A percentile compares a stretch with the other conserved stretches of the same genome.
Conservation (phyloP, 352 stramenopile genomes). For the Thraustochytrium striatum region DNA sequence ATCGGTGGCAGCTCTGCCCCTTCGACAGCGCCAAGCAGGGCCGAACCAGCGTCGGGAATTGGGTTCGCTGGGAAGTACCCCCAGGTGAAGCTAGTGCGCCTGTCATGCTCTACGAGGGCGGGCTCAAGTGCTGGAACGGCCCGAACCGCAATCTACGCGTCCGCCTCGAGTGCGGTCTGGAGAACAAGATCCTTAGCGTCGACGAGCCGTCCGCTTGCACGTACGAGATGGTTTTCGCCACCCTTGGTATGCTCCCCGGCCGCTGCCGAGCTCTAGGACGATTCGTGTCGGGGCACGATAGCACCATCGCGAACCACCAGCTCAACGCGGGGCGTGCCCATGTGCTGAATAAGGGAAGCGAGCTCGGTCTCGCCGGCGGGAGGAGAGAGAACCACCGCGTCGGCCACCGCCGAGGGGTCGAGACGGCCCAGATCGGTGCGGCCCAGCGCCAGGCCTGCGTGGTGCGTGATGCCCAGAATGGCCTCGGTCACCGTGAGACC, state of each 20-base stretch:
- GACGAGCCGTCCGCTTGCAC: conserved; percentile 74
- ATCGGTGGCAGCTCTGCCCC: conserved; percentile 77
- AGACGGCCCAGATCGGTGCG: not conserved
- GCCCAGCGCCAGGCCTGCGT: not conserved
- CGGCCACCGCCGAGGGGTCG: not conserved
- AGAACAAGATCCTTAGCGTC: conserved; percentile 41
- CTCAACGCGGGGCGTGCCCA: not conserved
- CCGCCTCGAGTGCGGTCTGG: conserved; percentile 14
- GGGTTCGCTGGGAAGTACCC: not conserved
- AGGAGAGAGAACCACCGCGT: not conserved
- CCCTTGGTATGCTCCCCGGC: too few relatives aligned
- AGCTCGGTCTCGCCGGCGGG: not conserved
- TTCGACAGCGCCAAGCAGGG: conserved; percentile 76
- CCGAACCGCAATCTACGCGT: conserved; percentile 48
- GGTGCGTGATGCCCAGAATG: not conserved
- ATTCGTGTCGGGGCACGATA: too few relatives aligned
- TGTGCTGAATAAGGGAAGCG: not conserved
- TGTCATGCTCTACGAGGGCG: conserved; percentile 49
- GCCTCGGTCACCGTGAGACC: not conserved
- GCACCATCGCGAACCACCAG: not conserved
- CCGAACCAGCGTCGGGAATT: conserved; percentile 66
- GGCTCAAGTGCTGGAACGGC: conserved; percentile 78
- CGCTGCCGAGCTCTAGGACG: too few relatives aligned
- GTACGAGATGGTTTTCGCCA: conserved; percentile 72
- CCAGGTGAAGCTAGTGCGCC: not conserved